Base-by-base conservation (phyloP, 2,329 filamentous ascomycete genomes). In the Trichoderma sp. region DNA sequence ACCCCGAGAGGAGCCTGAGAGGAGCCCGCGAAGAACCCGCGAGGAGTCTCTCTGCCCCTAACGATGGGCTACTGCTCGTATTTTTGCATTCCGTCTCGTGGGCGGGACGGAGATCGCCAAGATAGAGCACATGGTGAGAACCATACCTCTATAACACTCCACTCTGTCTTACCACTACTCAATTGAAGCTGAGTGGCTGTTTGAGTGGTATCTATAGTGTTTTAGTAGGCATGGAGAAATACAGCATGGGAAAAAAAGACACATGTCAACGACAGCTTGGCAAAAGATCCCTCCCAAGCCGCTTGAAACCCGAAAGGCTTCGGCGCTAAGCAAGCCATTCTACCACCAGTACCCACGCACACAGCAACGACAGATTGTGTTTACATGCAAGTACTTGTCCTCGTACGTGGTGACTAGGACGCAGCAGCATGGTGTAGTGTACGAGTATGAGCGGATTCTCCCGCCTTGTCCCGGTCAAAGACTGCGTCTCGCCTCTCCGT, bases 311-410 rank as follows among this genome's bases (percentile, higher is more conserved):
- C 7, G 29, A 53, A 56, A n/a, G n/a, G 45, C 45, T 18, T 68
- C 66, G 21, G 66, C 66, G 66, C 66, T 64, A 67, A 50, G n/a
- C 65, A 56, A 68, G 45, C 65, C 60, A 31, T 56, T 56, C 50
- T 63, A 35, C 66, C 14, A 56, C 5, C 38, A 33, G 66, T 33
- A 50, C 31, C 66, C n/a, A 59, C 21, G 50, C 29, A 56, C 50
- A 56, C 60, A 21, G 29, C 16, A 31, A 63, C 29, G 31, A 63
- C 16, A 21, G 24, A 35, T 35, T 21, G 16, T 21, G 60, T 33
- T 31, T 63, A 63, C 60, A 63, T 35, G 60, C 31, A 21, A 18
- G 45, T 16, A 16, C 60, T 33, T 35, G 60, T 14, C 0, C 31
- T 63, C 29, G 60, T 63, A 11, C 5, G 29, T 24, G 12, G 21